A percentile compares a stretch with the other conserved stretches of the same genome.
phyloP scores from a whole-genome alignment of 1,139 yeast species.

The Geotrichum restrictum region DNA sequence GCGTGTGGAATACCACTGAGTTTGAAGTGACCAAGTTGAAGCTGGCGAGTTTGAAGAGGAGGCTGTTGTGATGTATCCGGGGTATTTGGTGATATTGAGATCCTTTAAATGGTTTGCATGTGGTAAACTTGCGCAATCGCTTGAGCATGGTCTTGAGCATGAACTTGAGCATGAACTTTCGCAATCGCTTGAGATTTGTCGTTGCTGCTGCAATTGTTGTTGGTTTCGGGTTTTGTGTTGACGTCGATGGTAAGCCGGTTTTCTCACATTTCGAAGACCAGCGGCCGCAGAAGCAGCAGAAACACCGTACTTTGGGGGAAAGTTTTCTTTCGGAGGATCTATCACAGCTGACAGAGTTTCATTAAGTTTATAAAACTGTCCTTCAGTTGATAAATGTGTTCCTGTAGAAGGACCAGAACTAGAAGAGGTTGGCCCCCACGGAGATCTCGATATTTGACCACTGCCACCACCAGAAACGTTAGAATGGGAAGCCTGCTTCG shows the following conservation, averaged over 20 bases:
- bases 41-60: not conserved
- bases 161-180: no score
- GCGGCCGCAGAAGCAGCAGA: no score
- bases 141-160: no score
- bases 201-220: no score
- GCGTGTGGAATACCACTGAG: not conserved
- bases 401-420: not conserved
- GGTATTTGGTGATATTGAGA: not conserved
- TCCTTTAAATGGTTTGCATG: not conserved
- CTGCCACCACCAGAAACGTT: no score
- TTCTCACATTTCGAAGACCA: no score
- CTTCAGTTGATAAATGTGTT: not conserved
- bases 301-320: not conserved
- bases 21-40: not conserved
- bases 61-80: not conserved
- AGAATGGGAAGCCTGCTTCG: no score
- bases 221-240: no score
- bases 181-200: no score
- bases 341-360: not conserved
- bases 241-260: no score
- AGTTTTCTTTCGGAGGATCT: conserved; percentile 3
- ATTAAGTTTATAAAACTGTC: not conserved
- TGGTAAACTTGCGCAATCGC: no score
- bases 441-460: not conserved
- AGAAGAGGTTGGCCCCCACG: no score